A percentile compares a stretch with the other conserved stretches of the same genome.
Conservation (phyloP, 176 grass and related monocot species). For the Leersia perrieri region DNA sequence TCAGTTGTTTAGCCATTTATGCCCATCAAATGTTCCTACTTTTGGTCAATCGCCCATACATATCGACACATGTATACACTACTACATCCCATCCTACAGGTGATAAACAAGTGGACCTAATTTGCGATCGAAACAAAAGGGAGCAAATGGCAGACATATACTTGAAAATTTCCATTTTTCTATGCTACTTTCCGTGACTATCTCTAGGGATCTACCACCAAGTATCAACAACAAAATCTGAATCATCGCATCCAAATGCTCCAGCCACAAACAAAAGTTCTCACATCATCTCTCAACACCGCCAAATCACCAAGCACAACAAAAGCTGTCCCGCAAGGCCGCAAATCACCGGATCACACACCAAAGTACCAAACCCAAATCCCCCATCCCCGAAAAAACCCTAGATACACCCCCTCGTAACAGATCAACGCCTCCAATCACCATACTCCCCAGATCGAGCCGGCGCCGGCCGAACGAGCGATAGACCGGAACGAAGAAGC, state of each 20-base stretch:
- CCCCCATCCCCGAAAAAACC: background rate
- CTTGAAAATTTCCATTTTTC: constrained; percentile 15
- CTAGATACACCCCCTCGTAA: constrained; percentile 17
- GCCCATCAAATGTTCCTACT: constrained; percentile 23
- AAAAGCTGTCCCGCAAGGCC: background rate
- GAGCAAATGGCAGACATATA: background rate
- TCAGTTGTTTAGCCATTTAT: constrained; percentile 7
- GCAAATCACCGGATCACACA: constrained; percentile 16
- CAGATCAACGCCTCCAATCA: constrained; percentile 32
- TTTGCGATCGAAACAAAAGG: background rate
- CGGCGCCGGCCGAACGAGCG: background rate
- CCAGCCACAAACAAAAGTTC: background rate
- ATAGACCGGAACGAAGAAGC: background rate
- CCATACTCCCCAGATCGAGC: constrained; percentile 31
- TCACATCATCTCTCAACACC: background rate
- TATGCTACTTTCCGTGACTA: background rate
- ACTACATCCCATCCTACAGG: background rate
- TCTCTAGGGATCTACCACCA: constrained; percentile 13
- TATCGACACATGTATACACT: constrained; percentile 1
- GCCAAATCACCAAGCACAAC: background rate
- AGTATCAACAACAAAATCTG: constrained; percentile 34
- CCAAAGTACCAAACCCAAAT: constrained; percentile 14
- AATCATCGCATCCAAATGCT: background rate
- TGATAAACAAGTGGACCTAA: background rate
- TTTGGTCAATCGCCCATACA: background rate